Conservation (phyloP, 208 protist species). For the Wallacemonas sp. region DNA sequence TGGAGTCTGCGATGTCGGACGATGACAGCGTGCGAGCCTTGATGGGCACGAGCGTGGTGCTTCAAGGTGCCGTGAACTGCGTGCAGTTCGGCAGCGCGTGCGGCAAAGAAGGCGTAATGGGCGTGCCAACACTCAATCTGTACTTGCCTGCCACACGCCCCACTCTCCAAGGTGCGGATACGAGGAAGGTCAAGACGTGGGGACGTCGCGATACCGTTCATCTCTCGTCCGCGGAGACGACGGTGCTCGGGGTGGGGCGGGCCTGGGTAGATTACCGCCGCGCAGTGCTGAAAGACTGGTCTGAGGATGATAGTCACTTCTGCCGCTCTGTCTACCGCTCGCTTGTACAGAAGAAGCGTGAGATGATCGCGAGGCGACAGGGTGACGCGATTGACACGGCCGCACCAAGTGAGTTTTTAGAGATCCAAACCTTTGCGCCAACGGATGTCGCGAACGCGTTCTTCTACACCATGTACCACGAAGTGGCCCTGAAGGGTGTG, state of each 20-base stretch:
- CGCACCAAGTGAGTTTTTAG: constrained; percentile 26
- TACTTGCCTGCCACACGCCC: constrained; percentile 17
- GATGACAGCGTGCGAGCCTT: not conserved
- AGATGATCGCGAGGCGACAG: too few relatives aligned
- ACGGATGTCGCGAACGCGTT: constrained; percentile 62
- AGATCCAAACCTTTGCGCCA: constrained; percentile 31
- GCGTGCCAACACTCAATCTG: constrained; percentile 40
- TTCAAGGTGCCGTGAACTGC: constrained; percentile 48
- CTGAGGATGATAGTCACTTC: not conserved
- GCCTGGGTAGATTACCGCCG: constrained; percentile 5
- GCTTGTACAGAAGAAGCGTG: not conserved
- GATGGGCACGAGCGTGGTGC: not conserved
- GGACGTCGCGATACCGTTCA: not conserved
- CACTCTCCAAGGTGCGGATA: not conserved
- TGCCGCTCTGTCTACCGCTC: not conserved
- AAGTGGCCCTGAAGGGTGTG: constrained; percentile 47
- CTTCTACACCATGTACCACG: constrained; percentile 59
- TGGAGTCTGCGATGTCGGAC: constrained; percentile 1
- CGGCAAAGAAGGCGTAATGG: constrained; percentile 19
- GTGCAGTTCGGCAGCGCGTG: constrained; percentile 26
- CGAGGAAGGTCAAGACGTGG: not conserved
- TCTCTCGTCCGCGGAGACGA: not conserved
- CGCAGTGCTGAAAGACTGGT: not conserved
- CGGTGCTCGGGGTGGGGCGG: constrained; percentile 10
- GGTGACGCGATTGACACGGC: too few relatives aligned